Conservation (phyloP, 2,329 filamentous ascomycete genomes). For the Ascochyta koolunga region DNA sequence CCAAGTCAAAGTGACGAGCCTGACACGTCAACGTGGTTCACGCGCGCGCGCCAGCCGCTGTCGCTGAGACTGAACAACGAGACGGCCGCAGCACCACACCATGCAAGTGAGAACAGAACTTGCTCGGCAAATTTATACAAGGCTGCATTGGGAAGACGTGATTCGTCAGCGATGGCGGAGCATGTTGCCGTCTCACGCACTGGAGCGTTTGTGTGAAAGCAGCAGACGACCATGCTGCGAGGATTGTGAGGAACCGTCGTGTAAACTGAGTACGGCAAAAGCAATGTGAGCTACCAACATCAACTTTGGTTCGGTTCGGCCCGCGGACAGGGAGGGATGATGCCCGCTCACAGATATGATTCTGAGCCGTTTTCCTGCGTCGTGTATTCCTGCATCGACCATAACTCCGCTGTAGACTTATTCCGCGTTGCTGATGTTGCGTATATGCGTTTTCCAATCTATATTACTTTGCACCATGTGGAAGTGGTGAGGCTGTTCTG, state of each 20-base stretch:
- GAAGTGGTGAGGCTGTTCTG: too few relatives aligned
- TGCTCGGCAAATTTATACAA: not conserved
- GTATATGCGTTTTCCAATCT: too few relatives aligned
- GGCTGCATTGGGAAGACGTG: not conserved
- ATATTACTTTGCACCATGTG: too few relatives aligned
- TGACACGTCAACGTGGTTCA: constrained; percentile 47
- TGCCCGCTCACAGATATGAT: not conserved
- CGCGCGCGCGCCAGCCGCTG: constrained; percentile 24
- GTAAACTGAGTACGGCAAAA: not conserved
- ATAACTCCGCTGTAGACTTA: not conserved
- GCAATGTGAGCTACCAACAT: not conserved
- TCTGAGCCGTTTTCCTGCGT: too few relatives aligned
- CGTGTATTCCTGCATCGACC: constrained; percentile 19
- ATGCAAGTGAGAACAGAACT: not conserved
- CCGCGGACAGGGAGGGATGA: constrained; percentile 2
- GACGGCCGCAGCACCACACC: not conserved
- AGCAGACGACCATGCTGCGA: not conserved
- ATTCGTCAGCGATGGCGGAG: not conserved
- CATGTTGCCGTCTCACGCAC: too few relatives aligned
- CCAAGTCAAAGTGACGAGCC: not conserved
- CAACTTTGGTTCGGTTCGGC: constrained; percentile 12
- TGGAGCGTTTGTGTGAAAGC: too few relatives aligned
- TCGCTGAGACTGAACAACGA: constrained; percentile 8
- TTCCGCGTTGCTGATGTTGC: too few relatives aligned
- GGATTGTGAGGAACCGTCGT: not conserved